Conservation (phyloP, 2,329 filamentous ascomycete genomes). For the Aspergillus pseudonomiae region DNA sequence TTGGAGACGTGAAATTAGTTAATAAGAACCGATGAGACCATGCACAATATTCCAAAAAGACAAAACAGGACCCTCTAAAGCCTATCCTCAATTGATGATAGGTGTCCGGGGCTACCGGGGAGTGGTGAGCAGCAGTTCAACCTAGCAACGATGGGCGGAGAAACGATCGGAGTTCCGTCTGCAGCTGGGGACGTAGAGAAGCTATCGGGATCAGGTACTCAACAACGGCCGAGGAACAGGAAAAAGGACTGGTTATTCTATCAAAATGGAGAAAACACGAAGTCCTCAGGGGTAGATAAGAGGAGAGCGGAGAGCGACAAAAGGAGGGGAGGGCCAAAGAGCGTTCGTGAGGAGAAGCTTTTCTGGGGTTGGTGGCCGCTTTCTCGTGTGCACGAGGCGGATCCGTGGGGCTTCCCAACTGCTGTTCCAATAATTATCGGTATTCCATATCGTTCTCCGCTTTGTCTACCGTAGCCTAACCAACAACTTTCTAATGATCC, state of each 20-base stretch:
- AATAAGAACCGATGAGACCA: neutral
- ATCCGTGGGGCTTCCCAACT: constrained; percentile 1
- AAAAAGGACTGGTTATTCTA: neutral
- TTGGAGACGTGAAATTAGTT: constrained; percentile 1
- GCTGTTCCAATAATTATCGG: constrained; percentile 3
- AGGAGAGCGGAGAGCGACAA: constrained; percentile 1
- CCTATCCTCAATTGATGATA: neutral
- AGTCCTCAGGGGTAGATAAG: neutral
- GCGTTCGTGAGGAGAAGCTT: constrained; percentile 11
- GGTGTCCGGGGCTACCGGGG: neutral
- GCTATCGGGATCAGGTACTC: neutral
- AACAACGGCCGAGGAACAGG: neutral
- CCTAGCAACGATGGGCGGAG: neutral
- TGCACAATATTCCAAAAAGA: neutral
- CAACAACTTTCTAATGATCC: neutral
- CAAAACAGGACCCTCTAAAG: neutral
- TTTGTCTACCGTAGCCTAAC: neutral
- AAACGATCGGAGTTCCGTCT: constrained; percentile 1
- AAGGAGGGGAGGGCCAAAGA: constrained; percentile 2
- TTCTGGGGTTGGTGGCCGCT: constrained; percentile 11
- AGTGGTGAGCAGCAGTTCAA: neutral
- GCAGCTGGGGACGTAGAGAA: neutral
- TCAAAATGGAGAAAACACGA: neutral
- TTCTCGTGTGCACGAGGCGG: constrained; percentile 9
- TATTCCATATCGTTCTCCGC: neutral